Conservation (phyloP, 2,329 filamentous ascomycete species). For the Nannizzia gypsea region DNA sequence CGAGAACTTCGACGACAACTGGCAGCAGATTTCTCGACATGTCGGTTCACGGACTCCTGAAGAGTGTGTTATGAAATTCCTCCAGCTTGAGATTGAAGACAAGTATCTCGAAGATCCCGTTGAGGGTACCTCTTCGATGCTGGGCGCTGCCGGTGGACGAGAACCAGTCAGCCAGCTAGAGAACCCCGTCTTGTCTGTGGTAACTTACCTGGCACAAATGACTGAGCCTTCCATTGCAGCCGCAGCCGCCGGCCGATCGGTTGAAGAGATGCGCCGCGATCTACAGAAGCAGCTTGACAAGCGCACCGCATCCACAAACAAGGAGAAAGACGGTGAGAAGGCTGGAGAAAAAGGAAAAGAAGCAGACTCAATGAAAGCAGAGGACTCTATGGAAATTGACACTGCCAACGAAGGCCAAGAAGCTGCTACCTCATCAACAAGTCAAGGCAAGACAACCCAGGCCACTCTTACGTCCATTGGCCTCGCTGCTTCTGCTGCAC, state of each 20-base stretch:
- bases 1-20: conserved; percentile 90
- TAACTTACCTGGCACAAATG: conserved; percentile 83
- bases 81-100: conserved; percentile 94
- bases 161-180: conserved; percentile 86
- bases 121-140: conserved; percentile 48
- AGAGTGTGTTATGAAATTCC: conserved; percentile 92
- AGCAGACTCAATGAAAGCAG: conserved; percentile 38
- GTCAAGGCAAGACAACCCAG: conserved; percentile 36
- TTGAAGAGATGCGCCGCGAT: conserved; percentile 70
- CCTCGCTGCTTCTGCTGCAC: conserved; percentile 72
- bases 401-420: conserved; percentile 19
- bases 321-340: conserved; percentile 36
- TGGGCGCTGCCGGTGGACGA: conserved; percentile 63
- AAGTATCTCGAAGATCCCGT: conserved; percentile 81
- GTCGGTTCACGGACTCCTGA: conserved; percentile 85
- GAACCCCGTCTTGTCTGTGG: conserved; percentile 92
- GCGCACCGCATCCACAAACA: conserved; percentile 44
- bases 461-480: conserved; percentile 48
- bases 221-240: conserved; percentile 84
- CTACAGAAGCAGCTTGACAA: conserved; percentile 68
- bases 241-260: conserved; percentile 76
- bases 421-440: conserved; percentile 35
- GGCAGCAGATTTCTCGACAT: conserved; percentile 83
- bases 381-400: conserved; percentile 50
- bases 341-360: conserved; percentile 36